These are phyloP conservation scores for Poa pratensis DNA, from an alignment of 176 grass and related monocot genomes.

Conservation along the genomic window DNA sequence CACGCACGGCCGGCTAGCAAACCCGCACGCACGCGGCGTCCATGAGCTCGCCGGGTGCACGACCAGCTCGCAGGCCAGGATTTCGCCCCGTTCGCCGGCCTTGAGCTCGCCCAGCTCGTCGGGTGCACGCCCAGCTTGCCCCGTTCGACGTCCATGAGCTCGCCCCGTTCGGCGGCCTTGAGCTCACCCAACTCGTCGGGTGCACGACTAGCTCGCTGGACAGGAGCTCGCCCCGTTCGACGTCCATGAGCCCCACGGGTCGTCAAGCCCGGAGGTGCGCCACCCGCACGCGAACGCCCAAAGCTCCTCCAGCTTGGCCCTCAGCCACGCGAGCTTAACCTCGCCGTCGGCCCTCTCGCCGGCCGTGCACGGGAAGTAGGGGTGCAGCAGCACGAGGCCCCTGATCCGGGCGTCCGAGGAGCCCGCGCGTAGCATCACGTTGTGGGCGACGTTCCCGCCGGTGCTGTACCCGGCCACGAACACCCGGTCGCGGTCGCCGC, in stretches of 20 bases:
- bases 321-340: slow-evolving; percentile 28
- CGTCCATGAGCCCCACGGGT: slow-evolving; percentile 17
- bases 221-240: too few relatives aligned
- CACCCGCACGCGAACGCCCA: slow-evolving; percentile 41
- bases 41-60: too few relatives aligned
- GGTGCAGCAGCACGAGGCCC: slow-evolving; percentile 53
- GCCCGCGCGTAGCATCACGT: slow-evolving; percentile 47
- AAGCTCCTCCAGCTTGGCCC: slow-evolving; percentile 42
- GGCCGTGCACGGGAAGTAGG: slow-evolving; percentile 24
- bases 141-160: too few relatives aligned
- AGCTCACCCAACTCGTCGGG: too few relatives aligned
- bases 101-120: too few relatives aligned
- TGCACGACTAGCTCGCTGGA: too few relatives aligned
- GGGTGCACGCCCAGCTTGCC: too few relatives aligned
- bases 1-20: too few relatives aligned
- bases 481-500: slow-evolving; percentile 36
- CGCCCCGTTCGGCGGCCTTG: too few relatives aligned
- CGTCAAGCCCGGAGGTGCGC: not conserved
- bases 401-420: not conserved
- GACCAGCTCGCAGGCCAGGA: too few relatives aligned
- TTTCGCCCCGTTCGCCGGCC: too few relatives aligned
- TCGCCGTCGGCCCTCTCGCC: not conserved
- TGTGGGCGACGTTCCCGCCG: slow-evolving; percentile 61
- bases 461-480: slow-evolving; percentile 56
- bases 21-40: too few relatives aligned